Evolutionary conservation across 1,139 yeast species (phyloP), one percentile per base, ranked within the genome.

Genomic region (Debaryomyces psychrophilus): DNA sequence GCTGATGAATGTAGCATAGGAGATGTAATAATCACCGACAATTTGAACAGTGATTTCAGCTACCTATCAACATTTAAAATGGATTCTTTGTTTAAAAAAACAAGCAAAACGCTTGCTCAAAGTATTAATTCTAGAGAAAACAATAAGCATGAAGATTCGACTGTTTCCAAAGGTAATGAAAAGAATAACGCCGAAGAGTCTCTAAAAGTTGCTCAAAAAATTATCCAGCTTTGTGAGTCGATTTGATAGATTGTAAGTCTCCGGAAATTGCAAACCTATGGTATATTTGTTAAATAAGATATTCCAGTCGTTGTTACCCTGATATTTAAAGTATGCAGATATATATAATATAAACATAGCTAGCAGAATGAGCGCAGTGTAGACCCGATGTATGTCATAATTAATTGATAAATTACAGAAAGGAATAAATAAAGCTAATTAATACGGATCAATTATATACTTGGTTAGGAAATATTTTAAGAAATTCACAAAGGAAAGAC

Each of bases 1-100:
- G 12, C 28, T 1, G 43, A 44, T 1, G 46, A 44, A n/a, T 18
- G 23, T 2, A 33, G 14, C 17, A 18, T 36, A 28, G 36, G 28
- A 7, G 39, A 42, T 11, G n/a, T 26, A 8, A 31, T 36, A 15
- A 27, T 31, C 23, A 28, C 17, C 12, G 37, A 31, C 12, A 15
- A 25, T 25, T n/a, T 17, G n/a, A 23, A 12, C 11, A 11, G 31
- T 14, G 17, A 31, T 11, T 40, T 31, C 15, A 22, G 31, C 15
- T 23, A 31, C 15, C 18, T 40, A 17, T 20, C 37, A 27, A 31
- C 29, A 8, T 33, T 40, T 15, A 20, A 18, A 11, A n/a, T 38
- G 23, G 35, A 28, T 8, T 17, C 29, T n/a, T 38, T 38, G 17
- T 26, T 38, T 12, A 14, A 35, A 23, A 27, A 35, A 35, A 23